Evolutionary conservation across 2,329 filamentous ascomycete genomes (phyloP), one percentile per base, ranked within the genome.

Genomic region (Ascochyta lentis): DNA sequence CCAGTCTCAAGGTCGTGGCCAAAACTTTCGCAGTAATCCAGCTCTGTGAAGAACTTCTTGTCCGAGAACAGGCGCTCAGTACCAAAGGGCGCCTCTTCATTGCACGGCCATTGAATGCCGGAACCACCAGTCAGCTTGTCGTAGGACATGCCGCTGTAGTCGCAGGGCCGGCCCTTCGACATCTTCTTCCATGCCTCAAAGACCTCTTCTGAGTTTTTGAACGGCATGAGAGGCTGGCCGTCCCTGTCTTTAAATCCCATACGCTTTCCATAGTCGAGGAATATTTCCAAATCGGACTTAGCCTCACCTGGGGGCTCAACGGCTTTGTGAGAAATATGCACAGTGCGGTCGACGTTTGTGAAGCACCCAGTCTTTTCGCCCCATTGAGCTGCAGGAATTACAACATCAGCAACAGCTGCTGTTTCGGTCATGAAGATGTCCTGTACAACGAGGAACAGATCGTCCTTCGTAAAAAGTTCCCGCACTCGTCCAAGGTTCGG

Each of bases 151-250:
- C 52, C 52, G 19, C 45, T 55, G 46, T 55, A 55, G 19, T 55
- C 52, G 40, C 52, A 55, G 4, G 52, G 52, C 12, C 52, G 38
- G 8, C 52, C 52, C 33, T 49, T 50, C 6, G 53, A 56, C 34
- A 56, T 38, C 37, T 56, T 50, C 42, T 56, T 56, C 54, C 54
- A 56, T 16, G 54, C 54, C 37, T 56, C 53, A 23, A 56, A 56
- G 15, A 56, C 47, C 34, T 49, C 49, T 23, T 56, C 54, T 9
- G 47, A 41, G 10, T 51, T 31, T 8, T 45, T 51, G 29, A 45
- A 56, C 5, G 42, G 54, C 47, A 56, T 42, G 7, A 56, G 38
- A 35, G 43, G 40, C 16, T 56, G 42, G 6, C 48, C 54, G 22
- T 56, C 54, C 15, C 52, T 56, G 15, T 56, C 54, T 23, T 52